Base-by-base conservation (phyloP, 2,329 filamentous ascomycete genomes). In the Aureobasidium pullulans region DNA sequence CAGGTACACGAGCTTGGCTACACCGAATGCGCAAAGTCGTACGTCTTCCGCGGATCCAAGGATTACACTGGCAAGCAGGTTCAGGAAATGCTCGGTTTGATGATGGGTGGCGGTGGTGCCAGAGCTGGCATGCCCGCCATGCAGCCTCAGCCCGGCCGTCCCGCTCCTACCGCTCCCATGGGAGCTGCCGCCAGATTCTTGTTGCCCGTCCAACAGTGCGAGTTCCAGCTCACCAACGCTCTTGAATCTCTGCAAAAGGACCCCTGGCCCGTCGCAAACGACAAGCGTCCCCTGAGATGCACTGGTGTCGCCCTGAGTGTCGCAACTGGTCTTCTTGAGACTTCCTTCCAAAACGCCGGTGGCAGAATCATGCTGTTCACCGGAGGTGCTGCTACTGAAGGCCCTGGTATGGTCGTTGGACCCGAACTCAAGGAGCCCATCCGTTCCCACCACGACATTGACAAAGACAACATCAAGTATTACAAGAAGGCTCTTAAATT, bases 401-500 rank as follows among this genome's bases (percentile, higher is more conserved):
- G 94, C 1, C 94, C 94, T 10, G 94, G 94, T 62, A 91, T 96
- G 83, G 94, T 99, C 34, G 94, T 99, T 71, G 92, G 92, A 2
- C 90, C 94, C 28, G 94, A 99, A 75, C 79, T 99, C 65, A 88
- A 93, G 72, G 94, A 99, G 73, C 91, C 95, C 9, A 97, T 99
- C 65, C 88, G 94, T 70, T 97, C 93, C 43, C 94, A 99, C 76
- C 94, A 99, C 75, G 94, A 99, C 69, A 99, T 99, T 73, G 94
- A 99, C 72, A 86, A 92, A 60, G 94, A 99, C 75, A 96, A 96
- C 72, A 96, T 96, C 77, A 99, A 99, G 75, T 96, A 97, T 77
- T 97, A 96, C 78, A 99, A 99, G 81, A 99, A 99, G 77, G 94
- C 94, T 23, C 76, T 96, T 53, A 99, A 97, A 86, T 97, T 96